Percentiles rank a stretch among this genome's conserved stretches.
phyloP scores from a whole-genome alignment of 2,329 filamentous ascomycete genomes.

The Balansia obtecta region DNA sequence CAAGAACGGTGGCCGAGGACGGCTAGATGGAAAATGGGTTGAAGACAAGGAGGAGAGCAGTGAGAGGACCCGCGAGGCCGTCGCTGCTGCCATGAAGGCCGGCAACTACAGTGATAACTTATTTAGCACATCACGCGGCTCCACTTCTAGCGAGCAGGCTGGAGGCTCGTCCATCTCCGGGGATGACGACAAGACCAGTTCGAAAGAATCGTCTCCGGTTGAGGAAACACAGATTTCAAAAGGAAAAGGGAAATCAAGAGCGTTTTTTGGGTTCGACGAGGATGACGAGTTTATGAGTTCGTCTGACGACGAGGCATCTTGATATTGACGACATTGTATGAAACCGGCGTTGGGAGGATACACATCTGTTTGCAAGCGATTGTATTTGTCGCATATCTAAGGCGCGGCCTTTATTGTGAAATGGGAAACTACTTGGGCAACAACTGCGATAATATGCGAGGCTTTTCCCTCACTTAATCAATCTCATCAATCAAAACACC shows the following conservation, averaged over 20 bases:
- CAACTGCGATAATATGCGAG: not conserved
- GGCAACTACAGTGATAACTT: slow-evolving; percentile 51
- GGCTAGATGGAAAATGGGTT: slow-evolving; percentile 84
- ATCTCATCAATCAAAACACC: not conserved
- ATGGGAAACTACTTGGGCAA: not conserved
- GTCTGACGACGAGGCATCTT: slow-evolving; percentile 41
- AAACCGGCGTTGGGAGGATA: not conserved
- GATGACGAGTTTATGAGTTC: slow-evolving; percentile 65
- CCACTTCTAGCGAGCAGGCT: slow-evolving; percentile 24
- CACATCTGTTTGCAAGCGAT: not conserved
- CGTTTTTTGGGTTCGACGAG: slow-evolving; percentile 69
- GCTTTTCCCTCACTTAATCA: not conserved
- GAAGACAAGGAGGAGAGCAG: slow-evolving; percentile 86
- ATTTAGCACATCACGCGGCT: slow-evolving; percentile 37
- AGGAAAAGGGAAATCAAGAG: slow-evolving; percentile 25
- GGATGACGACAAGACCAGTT: slow-evolving; percentile 27
- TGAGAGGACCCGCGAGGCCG: slow-evolving; percentile 69
- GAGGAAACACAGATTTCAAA: slow-evolving; percentile 26
- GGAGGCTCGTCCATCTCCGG: slow-evolving; percentile 18
- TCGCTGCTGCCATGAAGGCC: slow-evolving; percentile 55
- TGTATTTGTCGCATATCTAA: not conserved
- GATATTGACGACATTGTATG: not conserved
- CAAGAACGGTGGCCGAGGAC: slow-evolving; percentile 55
- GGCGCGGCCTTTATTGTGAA: not conserved
- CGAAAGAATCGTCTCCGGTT: slow-evolving; percentile 37